Evolutionary conservation across 768 basidiomycete species (phyloP).

Genomic region (Suillus variegatus): DNA sequence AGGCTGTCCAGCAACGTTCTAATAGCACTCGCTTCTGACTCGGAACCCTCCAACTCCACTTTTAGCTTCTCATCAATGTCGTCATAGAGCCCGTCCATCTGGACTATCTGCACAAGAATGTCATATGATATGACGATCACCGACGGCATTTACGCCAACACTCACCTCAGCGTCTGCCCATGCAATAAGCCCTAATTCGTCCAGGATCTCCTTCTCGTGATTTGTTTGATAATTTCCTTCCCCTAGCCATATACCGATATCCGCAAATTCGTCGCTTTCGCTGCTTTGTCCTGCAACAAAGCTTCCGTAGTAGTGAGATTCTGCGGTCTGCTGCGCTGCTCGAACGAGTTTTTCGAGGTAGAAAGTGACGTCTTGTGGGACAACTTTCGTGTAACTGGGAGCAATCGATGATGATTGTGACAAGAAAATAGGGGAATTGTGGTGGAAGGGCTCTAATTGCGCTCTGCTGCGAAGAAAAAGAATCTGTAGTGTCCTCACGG

Average conservation of each 20-base stretch:
- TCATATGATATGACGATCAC: not conserved
- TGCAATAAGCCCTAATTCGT: conserved; percentile 32
- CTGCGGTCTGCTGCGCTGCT: conserved; percentile 41
- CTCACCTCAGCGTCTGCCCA: conserved; percentile 19
- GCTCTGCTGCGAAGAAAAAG: not conserved
- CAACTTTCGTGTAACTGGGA: not conserved
- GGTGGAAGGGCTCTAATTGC: not conserved
- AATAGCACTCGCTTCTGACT: not conserved
- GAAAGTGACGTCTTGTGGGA: conserved; percentile 11
- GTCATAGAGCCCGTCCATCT: not conserved
- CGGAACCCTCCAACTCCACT: not conserved
- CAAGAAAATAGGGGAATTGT: conserved; percentile 16
- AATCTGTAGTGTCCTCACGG: not conserved
- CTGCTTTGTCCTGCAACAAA: conserved; percentile 53
- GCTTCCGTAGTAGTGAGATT: conserved; percentile 46
- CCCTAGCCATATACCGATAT: conserved; percentile 56
- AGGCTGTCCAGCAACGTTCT: conserved; percentile 6
- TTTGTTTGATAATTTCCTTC: conserved; percentile 34
- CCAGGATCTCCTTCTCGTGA: conserved; percentile 33
- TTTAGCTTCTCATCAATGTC: not conserved
- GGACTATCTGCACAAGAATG: not conserved
- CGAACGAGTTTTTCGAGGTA: conserved; percentile 34
- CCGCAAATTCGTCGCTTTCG: conserved; percentile 59
- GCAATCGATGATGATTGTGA: conserved; percentile 5
- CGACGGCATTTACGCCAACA: not conserved